Base-by-base conservation (phyloP, 805 yeast species). In the Debaryomyces castellii region DNA sequence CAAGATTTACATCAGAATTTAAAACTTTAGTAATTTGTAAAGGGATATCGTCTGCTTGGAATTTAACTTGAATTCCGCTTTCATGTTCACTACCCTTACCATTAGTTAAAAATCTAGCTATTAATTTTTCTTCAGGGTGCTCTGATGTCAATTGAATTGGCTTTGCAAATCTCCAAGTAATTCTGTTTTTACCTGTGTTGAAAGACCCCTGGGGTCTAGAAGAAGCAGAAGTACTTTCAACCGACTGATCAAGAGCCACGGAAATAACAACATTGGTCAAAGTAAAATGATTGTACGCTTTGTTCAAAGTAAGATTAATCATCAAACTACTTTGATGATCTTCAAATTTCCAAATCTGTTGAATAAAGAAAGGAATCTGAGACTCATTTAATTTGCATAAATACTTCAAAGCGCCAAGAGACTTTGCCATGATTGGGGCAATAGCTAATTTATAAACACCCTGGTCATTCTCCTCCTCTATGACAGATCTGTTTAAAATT, bases 121-220 rank as follows among this genome's bases (percentile, higher is more conserved):
- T 82, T 37, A 91, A 74, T 57, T 86, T 81, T 55, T 85, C 84
- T 52, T 86, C 90, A 5, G 64, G 63, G 18, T 50, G 47, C n/a
- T 54, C 68, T 11, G 52, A 44, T 21, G 63, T 55, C 47, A 80
- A 71, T 5, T 51, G 55, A 30, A 79, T 51, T 3, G 80, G 75
- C 8, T 65, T 51, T 23, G 55, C 50, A 54, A 82, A 81, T 60
- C 86, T 80, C 97, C 97, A 91, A 0, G 94, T 85, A 47, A 94
- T 84, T 66, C 97, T 80, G 54, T 82, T 85, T 59, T 82, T 83
- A 43, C 90, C 97, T 58, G 81, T 85, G 66, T 85, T 89, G 74
- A 90, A 92, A 1, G 95, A 81, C 46, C 97, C 98, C 45, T 87
- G 83, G 4, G 99, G 99, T 62, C 87, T 89, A 3, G 96, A 86